Evolutionary conservation across 352 stramenopile genomes (phyloP), one percentile per base, ranked within the genome.

Genomic region (Phytophthora colocasiae): DNA sequence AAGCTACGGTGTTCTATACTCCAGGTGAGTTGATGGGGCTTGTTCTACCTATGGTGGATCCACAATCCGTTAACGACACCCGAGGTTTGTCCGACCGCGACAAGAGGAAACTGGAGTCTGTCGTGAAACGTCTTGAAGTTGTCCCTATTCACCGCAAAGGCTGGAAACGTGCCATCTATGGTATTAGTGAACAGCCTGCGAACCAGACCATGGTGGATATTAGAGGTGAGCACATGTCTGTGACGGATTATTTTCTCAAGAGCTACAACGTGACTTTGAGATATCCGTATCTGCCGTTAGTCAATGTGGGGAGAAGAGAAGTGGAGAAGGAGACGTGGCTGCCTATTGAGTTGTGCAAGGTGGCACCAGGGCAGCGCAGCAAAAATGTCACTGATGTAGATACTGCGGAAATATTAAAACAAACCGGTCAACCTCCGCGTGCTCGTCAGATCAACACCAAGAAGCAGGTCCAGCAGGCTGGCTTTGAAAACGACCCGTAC

Each of bases 331-430:
- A 78, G 34, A 81, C 75, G 10, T 96, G 80, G 75, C 52, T 95
- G 2, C 87, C 89, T 4, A 88, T 96, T 32, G 89, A 96, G 54
- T 45, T 95, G 9, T 96, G 89, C 40, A 68, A 87, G 32, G 81
- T 92, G 4, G 73, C 83, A 11, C 73, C 81, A 0, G 80, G 85
- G 4, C 87, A 95, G 58, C 77, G 77, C 14, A 88, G 86, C 17
- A 55, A 74, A 2, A 85, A 85, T 24, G 88, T 93, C 39, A 92
- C 88, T 26, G 85, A 95, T 10, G 60, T 82, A 15, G 81, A 96
- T 54, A 93, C 85, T 19, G 82, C 84, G 2, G 82, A 95, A 46
- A 93, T 96, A 41, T 93, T 96, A 57, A 48, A 54, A 7, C 74
- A 87, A 38, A 90, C 79, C 8, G 81, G 66, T 24, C 72, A 87